These are phyloP conservation scores for Thinopyrum elongatum DNA, from an alignment of 176 grass and related monocot genomes.

Conservation along the genomic window DNA sequence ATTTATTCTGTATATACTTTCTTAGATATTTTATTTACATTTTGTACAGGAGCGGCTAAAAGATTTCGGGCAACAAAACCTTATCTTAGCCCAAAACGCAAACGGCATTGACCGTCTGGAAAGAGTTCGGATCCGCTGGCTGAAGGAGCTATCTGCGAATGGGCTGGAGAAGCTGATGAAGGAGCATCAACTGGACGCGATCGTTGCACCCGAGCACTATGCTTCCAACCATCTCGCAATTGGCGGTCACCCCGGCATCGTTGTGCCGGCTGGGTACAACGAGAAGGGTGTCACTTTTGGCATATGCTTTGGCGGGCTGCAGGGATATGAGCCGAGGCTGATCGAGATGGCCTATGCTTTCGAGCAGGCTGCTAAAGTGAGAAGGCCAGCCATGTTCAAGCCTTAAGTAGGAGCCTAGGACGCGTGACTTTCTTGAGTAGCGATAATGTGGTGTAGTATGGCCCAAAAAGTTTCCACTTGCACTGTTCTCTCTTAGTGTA, in stretches of 20 bases:
- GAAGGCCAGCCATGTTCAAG: constrained; percentile 37
- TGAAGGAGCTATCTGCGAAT: constrained; percentile 11
- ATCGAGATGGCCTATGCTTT: constrained; percentile 64
- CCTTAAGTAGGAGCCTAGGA: neutral
- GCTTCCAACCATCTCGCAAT: constrained; percentile 20
- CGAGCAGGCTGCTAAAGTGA: constrained; percentile 57
- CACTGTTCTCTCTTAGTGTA: no score
- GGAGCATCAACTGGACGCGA: constrained; percentile 38
- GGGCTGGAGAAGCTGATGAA: constrained; percentile 53
- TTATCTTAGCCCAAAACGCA: constrained; percentile 33
- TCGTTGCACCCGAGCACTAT: neutral
- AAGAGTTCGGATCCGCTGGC: constrained; percentile 14
- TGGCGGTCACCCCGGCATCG: constrained; percentile 48
- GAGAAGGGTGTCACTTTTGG: constrained; percentile 40
- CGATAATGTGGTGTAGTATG: neutral
- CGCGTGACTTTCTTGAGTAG: neutral
- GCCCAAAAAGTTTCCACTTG: neutral
- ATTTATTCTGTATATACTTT: neutral
- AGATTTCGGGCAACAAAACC: constrained; percentile 12
- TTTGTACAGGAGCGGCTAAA: constrained; percentile 13
- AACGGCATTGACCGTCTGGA: neutral
- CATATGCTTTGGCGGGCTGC: constrained; percentile 55
- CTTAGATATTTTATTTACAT: neutral
- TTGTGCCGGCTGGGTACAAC: constrained; percentile 56
- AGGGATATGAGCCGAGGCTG: constrained; percentile 59